These are phyloP conservation scores for Albugo candida DNA, from an alignment of 352 stramenopile species.

Conservation along the genomic window DNA sequence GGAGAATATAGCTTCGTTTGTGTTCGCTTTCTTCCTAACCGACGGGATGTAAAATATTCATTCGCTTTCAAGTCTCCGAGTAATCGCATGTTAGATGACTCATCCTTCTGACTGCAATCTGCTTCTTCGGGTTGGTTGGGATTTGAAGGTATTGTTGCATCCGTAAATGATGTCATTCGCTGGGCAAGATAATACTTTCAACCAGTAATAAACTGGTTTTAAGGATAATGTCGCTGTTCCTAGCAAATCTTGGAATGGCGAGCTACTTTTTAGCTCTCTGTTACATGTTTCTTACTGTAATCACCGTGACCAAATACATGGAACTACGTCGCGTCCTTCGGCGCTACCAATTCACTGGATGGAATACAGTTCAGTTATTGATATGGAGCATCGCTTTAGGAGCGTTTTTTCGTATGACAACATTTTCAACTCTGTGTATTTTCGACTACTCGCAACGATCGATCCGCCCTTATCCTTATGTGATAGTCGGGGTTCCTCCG, in stretches of 20 bases:
- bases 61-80: too few relatives aligned
- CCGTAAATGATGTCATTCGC: too few relatives aligned
- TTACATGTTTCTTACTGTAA: slow-evolving; percentile 64
- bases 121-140: too few relatives aligned
- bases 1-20: too few relatives aligned
- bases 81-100: too few relatives aligned
- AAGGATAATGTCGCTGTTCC: slow-evolving; percentile 53
- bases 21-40: too few relatives aligned
- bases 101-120: too few relatives aligned
- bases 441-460: slow-evolving; percentile 55
- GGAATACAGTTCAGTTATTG: slow-evolving; percentile 68
- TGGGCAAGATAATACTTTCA: too few relatives aligned
- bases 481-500: neutral
- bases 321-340: slow-evolving; percentile 49
- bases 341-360: slow-evolving; percentile 39
- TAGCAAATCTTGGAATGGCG: slow-evolving; percentile 73
- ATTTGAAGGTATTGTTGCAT: too few relatives aligned
- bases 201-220: too few relatives aligned
- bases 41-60: too few relatives aligned
- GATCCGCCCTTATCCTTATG: slow-evolving; percentile 16
- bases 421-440: slow-evolving; percentile 75
- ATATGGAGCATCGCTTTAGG: slow-evolving; percentile 64
- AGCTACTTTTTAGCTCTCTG: slow-evolving; percentile 79
- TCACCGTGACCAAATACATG: slow-evolving; percentile 57
- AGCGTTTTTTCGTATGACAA: slow-evolving; percentile 70